A percentile compares a stretch with the other conserved stretches of the same genome.
These are phyloP conservation scores for Cutaneotrichosporon sp. DNA, from an alignment of 1,284 basidiomycete genomes.

Conservation along the genomic window DNA sequence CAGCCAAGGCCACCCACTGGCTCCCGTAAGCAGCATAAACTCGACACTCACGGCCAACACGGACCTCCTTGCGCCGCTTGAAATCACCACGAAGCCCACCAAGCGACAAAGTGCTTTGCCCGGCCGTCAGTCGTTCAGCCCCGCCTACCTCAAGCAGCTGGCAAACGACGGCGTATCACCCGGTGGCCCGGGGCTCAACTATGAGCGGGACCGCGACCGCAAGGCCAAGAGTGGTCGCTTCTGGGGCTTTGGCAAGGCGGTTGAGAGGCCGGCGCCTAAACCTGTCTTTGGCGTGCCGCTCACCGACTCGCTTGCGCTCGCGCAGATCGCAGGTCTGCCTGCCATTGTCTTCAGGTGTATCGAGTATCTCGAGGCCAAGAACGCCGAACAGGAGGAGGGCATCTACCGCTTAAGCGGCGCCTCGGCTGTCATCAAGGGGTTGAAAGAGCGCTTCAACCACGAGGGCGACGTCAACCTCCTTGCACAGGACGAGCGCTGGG, in stretches of 20 bases:
- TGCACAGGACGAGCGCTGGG: conserved; percentile 82
- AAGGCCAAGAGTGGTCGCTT: conserved; percentile 86
- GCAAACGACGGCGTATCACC: conserved; percentile 35
- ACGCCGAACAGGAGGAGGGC: conserved; percentile 93
- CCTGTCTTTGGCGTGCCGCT: conserved; percentile 88
- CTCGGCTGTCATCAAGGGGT: conserved; percentile 86
- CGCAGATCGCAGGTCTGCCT: conserved; percentile 83
- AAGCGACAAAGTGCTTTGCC: conserved; percentile 51
- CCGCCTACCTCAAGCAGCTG: conserved; percentile 46
- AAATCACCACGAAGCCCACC: conserved; percentile 32
- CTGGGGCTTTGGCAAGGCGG: conserved; percentile 67
- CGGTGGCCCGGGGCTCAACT: conserved; percentile 29
- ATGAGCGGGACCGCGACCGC: conserved; percentile 65
- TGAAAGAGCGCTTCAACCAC: conserved; percentile 91
- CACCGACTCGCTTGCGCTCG: conserved; percentile 81
- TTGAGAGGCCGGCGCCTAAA: conserved; percentile 57
- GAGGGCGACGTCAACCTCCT: conserved; percentile 90
- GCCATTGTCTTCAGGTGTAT: conserved; percentile 93
- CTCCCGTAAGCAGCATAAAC: conserved; percentile 6
- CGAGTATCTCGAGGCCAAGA: conserved; percentile 81
- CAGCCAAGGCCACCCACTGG: conserved; percentile 1
- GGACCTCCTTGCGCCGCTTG: conserved; percentile 15
- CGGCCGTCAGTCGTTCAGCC: conserved; percentile 33
- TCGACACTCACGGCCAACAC: conserved; percentile 23
- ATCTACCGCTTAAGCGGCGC: conserved; percentile 94